Evolutionary conservation across 768 basidiomycete genomes (phyloP), one percentile per base, ranked within the genome.

Genomic region (Boletus pseudopeckii): DNA sequence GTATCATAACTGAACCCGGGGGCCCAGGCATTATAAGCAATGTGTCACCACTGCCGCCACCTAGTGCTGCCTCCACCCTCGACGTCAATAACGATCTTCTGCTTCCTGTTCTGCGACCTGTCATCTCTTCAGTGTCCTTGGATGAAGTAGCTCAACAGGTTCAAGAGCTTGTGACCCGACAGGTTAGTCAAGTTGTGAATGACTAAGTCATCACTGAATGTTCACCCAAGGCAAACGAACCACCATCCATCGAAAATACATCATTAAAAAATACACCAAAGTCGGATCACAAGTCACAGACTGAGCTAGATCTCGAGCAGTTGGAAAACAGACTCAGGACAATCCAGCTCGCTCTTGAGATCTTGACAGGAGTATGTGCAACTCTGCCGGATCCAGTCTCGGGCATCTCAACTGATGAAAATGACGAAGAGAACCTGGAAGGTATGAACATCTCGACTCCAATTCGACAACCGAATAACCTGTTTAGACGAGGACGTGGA

Each of bases 341-440:
- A 1, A 78, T 91, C 11, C 87, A 89, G 58, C 78, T 94, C 32
- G 83, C 88, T n/a, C 75, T 97, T 26, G 94, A 98, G 71, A 83
- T 97, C 45, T 69, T 97, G 57, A 95, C 92, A 0, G 88, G 88
- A 30, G 75, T 81, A n/a, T 97, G 91, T 66, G 93, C 93, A 18
- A 90, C 85, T 7, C 72, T 97, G 38, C 91, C 91, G 5, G 91
- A 92, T 61, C 83, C 87, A 17, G 83, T 85, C 50, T 72, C 76
- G 41, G 70, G 66, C 28, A 58, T 64, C 0, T 66, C 67, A 17
- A 69, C 70, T 11, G 72, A 73, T 33, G 67, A 65, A 51, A 63
- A 60, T 38, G 72, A 69, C 6, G 69, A 57, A 33, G 73, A 66
- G 9, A 69, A 63, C n/a, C 66, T 64, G 24, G 75, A 79, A 63